Base-by-base conservation (phyloP, 2,329 filamentous ascomycete species). In the Stachybotrys chlorohalonatus region DNA sequence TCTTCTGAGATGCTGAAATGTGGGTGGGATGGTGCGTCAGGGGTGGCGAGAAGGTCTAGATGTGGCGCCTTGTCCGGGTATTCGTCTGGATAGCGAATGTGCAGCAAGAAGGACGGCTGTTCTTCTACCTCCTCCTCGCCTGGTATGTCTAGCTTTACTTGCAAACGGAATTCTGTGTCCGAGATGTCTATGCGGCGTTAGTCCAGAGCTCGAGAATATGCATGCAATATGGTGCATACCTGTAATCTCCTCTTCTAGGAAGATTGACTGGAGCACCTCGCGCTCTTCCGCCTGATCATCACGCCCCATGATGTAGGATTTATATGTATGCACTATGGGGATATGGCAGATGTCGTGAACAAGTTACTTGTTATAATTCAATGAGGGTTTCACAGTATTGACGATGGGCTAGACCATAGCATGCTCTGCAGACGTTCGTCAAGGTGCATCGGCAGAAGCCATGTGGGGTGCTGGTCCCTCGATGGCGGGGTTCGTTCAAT, bases 211-310 rank as follows among this genome's bases (percentile, higher is more conserved):
- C 24, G 31, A 49, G 7, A 47, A 49, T 36, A 52, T 47, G 5
- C 13, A 15, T 39, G 32, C 13, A 32, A 15, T 30, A 32, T 9
- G 5, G 11, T 52, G 15, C 70, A 51, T 66, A 93, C 91, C 88
- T 81, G 86, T 93, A 63, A 99, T 96, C 75, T 99, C 94, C 24
- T 24, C 36, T 57, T 99, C 93, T 1, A 94, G 91, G 63, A 97
- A 99, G 67, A 99, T 99, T 57, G 93, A 96, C 68, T 95, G 90
- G 68, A 99, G 90, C 64, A 99, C 93, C 73, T 99, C 94, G 58
- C 92, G 86, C 80, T 99, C 94, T 75, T 99, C 94, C 61, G 86
- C 75, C 72, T 99, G 94, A 57, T 99, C 94, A 78, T 97, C 93
- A 69, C 75, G 80, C 52, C 83, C 83, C 84, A 87, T 86, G 39